phyloP scores from a whole-genome alignment of 345 rosid species.

The Melaleuca quinquenervia region DNA sequence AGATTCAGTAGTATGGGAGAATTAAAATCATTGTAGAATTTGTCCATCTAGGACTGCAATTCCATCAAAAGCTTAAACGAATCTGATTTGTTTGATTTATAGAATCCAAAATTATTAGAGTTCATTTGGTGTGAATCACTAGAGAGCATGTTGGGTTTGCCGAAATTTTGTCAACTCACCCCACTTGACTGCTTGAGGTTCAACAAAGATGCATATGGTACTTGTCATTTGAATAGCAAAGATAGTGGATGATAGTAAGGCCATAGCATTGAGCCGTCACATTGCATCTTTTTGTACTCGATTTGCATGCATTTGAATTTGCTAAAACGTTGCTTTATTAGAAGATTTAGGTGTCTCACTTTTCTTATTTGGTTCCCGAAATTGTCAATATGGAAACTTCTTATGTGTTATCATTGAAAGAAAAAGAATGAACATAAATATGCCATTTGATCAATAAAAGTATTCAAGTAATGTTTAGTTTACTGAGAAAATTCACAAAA shows the following conservation, averaged over 20 bases:
- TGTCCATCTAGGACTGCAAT: neutral
- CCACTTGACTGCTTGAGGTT: rapidly evolving
- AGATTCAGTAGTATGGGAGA: too few relatives aligned
- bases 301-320: neutral
- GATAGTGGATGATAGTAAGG: neutral
- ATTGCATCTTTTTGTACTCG: neutral
- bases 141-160: neutral
- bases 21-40: too few relatives aligned
- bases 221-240: neutral
- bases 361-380: neutral
- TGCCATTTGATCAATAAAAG: too few relatives aligned
- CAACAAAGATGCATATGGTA: too few relatives aligned
- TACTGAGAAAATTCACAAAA: neutral
- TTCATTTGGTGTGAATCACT: neutral
- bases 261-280: neutral
- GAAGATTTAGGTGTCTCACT: neutral
- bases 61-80: neutral
- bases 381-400: neutral
- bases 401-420: neutral
- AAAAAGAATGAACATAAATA: too few relatives aligned
- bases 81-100: neutral
- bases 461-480: too few relatives aligned
- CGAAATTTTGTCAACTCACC: neutral
- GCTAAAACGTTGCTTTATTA: neutral
- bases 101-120: too few relatives aligned